Base-by-base conservation (phyloP, 352 stramenopile species). In the Aphanomyces invadans region DNA sequence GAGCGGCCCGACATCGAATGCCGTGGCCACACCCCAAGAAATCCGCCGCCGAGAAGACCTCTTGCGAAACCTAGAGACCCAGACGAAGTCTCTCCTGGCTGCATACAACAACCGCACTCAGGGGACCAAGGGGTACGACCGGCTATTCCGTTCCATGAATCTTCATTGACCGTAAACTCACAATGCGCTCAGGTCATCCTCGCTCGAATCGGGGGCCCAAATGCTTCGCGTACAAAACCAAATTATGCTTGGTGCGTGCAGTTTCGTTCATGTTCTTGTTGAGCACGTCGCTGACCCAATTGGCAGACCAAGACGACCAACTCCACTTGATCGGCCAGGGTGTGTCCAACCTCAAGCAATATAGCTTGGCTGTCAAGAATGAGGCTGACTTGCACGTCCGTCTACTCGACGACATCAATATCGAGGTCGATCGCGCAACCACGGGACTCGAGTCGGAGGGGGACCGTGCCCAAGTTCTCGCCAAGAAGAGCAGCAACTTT, bases 401-500 rank as follows among this genome's bases (percentile, higher is more conserved):
- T 21, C 70, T 97, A 52, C 76, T 97, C 45, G 81, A 86, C 71
- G 89, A 96, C 32, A 96, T 97, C 36, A 89, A 96, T 68, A 77
- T 83, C 31, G 88, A 96, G 55, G 87, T 96, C 26, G 83, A 86
- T 5, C 77, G 77, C 25, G 89, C 89, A 4, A 93, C 86, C 0
- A 76, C 87, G 19, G 88, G 88, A n/a, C 83, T 97, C 31, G 79
- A 88, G 55, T 83, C 81, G 2, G 88, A 97, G 75, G 80, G 87
- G 21, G 76, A 76, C 2, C 87, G 83, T 26, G 89, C 89, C 62
- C 81, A 82, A 11, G 76, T 85, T 71, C 91, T 96, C 70, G 95
- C 95, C 69, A 92, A 93, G 69, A 79, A 97, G 62, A 97, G 95
- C 76, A 90, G 96, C 73, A 96, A 97, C 72, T 96, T 97, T 68